Conservation (phyloP, 441 rosid genomes). For the Melastoma candidum region DNA sequence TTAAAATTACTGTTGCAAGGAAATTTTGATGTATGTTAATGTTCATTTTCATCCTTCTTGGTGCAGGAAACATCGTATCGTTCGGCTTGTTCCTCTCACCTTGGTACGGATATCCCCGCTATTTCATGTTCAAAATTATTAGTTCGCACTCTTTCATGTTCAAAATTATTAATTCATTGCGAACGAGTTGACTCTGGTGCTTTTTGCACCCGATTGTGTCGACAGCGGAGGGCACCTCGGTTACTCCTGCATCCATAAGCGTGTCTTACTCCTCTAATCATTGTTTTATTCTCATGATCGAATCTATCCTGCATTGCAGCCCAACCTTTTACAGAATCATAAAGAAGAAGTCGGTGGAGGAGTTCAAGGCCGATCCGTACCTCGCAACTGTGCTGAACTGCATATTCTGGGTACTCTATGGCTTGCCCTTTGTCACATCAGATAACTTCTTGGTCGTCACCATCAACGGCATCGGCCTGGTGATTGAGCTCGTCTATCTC, state of each 20-base stretch:
- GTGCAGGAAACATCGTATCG: constrained; percentile 32
- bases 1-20: too few relatives aligned
- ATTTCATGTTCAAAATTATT: too few relatives aligned
- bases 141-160: not conserved
- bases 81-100: constrained; percentile 32
- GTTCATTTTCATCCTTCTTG: too few relatives aligned
- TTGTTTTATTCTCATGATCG: too few relatives aligned
- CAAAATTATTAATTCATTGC: too few relatives aligned
- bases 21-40: too few relatives aligned
- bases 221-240: too few relatives aligned
- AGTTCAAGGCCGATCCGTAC: constrained; percentile 54
- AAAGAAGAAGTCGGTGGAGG: constrained; percentile 58
- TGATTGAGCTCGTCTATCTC: constrained; percentile 34
- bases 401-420: constrained; percentile 58
- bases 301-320: constrained; percentile 18
- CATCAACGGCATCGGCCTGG: constrained; percentile 47
- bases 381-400: constrained; percentile 53
- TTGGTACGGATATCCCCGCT: constrained; percentile 11
- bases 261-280: too few relatives aligned
- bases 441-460: constrained; percentile 59
- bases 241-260: too few relatives aligned
- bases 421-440: constrained; percentile 54
- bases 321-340: constrained; percentile 43
- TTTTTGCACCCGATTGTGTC: too few relatives aligned
- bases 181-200: too few relatives aligned